Evolutionary conservation across 495 filamentous ascomycete genomes (phyloP).

Genomic region (Barbatosphaeria neglecta): DNA sequence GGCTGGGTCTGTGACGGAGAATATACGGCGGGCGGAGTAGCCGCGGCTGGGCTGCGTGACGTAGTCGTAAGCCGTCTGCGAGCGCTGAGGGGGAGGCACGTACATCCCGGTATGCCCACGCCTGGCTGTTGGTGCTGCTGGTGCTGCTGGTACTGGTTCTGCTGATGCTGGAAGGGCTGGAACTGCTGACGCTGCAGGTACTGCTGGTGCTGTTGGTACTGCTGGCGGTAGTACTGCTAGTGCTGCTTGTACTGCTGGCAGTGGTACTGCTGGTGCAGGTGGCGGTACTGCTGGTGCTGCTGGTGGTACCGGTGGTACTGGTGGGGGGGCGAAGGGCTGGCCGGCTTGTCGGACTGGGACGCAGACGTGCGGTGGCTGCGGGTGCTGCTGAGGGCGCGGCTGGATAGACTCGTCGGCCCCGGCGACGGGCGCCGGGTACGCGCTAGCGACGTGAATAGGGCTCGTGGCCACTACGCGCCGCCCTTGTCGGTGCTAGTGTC

Average conservation of each 20-base stretch:
- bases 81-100: too few species aligned
- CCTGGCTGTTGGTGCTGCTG: background rate
- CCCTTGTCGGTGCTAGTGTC: background rate
- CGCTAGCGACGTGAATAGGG: too few species aligned
- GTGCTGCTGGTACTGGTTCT: background rate
- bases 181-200: constrained; percentile 1
- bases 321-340: too few species aligned
- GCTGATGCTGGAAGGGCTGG: constrained; percentile 1
- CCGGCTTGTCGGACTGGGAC: too few species aligned
- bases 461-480: too few species aligned
- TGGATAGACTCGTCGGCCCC: constrained; percentile 8
- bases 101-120: background rate
- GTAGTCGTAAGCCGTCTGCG: too few species aligned
- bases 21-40: too few species aligned
- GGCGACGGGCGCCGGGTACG: constrained; percentile 3
- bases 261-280: background rate
- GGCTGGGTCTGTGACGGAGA: too few species aligned
- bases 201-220: constrained; percentile 2
- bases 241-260: constrained; percentile 1
- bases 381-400: background rate
- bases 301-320: constrained; percentile 1
- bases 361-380: constrained; percentile 1
- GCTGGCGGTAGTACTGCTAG: constrained; percentile 1
- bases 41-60: too few species aligned
- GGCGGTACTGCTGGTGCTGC: background rate